phyloP scores from a whole-genome alignment of 306 rosid species.

The Lathyrus oleraceus region DNA sequence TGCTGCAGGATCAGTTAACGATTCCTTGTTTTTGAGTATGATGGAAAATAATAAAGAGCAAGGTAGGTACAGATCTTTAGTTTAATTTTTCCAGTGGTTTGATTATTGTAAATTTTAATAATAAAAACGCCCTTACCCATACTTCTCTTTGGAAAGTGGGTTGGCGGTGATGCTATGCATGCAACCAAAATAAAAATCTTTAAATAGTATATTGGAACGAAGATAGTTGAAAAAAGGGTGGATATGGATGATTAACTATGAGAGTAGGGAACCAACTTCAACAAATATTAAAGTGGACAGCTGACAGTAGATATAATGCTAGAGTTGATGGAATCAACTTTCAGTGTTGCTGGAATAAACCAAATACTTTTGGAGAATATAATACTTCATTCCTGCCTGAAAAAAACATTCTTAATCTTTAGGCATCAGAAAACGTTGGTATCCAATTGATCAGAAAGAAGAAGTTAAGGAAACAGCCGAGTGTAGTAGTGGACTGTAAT shows the following conservation, averaged over 20 bases:
- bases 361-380: slow-evolving; percentile 5
- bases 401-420: background rate
- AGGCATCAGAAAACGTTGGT: slow-evolving; percentile 14
- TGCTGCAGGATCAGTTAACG: slow-evolving; percentile 61
- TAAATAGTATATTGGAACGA: slow-evolving; percentile 24
- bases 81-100: slow-evolving; percentile 6
- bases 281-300: slow-evolving; percentile 11
- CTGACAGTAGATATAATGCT: background rate
- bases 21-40: slow-evolving; percentile 55
- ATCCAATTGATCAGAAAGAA: slow-evolving; percentile 1
- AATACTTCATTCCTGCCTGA: background rate
- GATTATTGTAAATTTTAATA: background rate
- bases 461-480: slow-evolving; percentile 1
- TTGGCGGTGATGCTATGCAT: slow-evolving; percentile 8
- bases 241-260: slow-evolving; percentile 12
- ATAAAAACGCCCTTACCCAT: background rate
- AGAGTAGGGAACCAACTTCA: slow-evolving; percentile 9
- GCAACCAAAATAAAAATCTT: background rate
- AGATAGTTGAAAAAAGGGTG: background rate
- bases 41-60: slow-evolving; percentile 80
- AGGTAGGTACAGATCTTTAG: slow-evolving; percentile 50
- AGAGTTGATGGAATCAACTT: background rate
- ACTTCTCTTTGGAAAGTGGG: slow-evolving; percentile 3
- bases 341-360: background rate
- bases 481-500: background rate